Conservation (phyloP, 78 protist genomes). For the Dictyostelium purpureum region DNA sequence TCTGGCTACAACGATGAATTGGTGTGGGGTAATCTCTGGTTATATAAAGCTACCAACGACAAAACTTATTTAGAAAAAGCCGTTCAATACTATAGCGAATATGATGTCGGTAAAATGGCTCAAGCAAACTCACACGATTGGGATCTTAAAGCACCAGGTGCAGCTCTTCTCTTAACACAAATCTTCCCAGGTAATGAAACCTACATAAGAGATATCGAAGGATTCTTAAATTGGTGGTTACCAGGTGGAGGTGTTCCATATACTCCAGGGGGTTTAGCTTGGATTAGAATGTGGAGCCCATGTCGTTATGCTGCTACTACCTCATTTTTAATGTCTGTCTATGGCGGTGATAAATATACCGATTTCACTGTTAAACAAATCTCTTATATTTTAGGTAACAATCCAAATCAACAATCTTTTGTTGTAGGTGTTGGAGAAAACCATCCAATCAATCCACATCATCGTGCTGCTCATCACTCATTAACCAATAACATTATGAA, state of each 20-base stretch:
- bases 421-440: slow-evolving; percentile 60
- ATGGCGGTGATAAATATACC: slow-evolving; percentile 46
- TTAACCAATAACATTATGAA: slow-evolving; percentile 20
- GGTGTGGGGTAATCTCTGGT: slow-evolving; percentile 71
- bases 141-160: slow-evolving; percentile 72
- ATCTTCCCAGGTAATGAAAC: neutral
- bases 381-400: slow-evolving; percentile 46
- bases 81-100: neutral
- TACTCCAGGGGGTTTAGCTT: slow-evolving; percentile 76
- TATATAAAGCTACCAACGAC: slow-evolving; percentile 52
- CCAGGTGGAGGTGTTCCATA: slow-evolving; percentile 66
- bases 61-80: neutral
- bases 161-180: neutral
- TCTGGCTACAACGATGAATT: slow-evolving; percentile 67
- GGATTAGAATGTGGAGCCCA: slow-evolving; percentile 65
- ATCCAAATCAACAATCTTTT: slow-evolving; percentile 56
- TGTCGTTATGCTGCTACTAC: slow-evolving; percentile 41
- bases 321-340: slow-evolving; percentile 32
- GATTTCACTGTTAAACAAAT: slow-evolving; percentile 35
- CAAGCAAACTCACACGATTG: slow-evolving; percentile 55
- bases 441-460: slow-evolving; percentile 67
- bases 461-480: slow-evolving; percentile 63
- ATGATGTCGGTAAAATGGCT: slow-evolving; percentile 21
- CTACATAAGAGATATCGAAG: slow-evolving; percentile 18
- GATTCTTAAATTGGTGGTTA: slow-evolving; percentile 40